Percentiles rank a stretch among this genome's conserved stretches.
phyloP scores from a whole-genome alignment of 371 early-diverging fungal genomes.

The Mortierella sp. region DNA sequence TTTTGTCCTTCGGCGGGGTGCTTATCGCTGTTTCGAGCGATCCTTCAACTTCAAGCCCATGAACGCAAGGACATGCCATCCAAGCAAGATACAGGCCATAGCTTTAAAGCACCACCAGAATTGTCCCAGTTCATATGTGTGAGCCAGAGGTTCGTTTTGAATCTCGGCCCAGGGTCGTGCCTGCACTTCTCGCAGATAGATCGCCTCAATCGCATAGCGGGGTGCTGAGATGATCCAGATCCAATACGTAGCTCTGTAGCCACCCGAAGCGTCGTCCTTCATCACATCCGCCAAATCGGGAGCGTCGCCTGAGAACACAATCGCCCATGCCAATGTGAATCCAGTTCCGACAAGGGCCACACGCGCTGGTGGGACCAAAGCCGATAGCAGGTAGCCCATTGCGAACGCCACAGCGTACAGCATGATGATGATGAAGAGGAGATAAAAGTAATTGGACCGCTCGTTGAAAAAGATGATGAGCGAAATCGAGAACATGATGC shows the following conservation, averaged over 20 bases:
- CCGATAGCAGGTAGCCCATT: conserved; percentile 60
- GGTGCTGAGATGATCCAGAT: conserved; percentile 59
- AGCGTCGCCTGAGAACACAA: conserved; percentile 60
- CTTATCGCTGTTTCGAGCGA: conserved; percentile 53
- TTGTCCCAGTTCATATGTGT: conserved; percentile 39
- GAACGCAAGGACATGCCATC: conserved; percentile 60
- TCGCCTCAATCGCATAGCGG: conserved; percentile 63
- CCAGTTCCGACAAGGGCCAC: conserved; percentile 58
- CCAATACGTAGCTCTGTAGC: conserved; percentile 46
- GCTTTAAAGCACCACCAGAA: conserved; percentile 48
- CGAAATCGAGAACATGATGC: conserved; percentile 60
- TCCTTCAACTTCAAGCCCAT: conserved; percentile 58
- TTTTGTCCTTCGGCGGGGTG: no score
- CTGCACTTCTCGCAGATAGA: conserved; percentile 59
- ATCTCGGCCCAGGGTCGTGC: conserved; percentile 57
- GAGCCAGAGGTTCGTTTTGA: conserved; percentile 15
- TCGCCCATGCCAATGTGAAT: conserved; percentile 59
- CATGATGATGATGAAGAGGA: conserved; percentile 49
- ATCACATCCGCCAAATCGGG: conserved; percentile 57
- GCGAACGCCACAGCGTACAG: conserved; percentile 49
- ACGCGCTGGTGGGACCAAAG: conserved; percentile 46
- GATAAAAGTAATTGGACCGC: conserved; percentile 49
- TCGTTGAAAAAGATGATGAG: conserved; percentile 61
- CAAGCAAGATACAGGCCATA: conserved; percentile 52
- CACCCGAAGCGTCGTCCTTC: conserved; percentile 24